phyloP scores from a whole-genome alignment of 495 filamentous ascomycete species.

The Apiosordaria backusii region DNA sequence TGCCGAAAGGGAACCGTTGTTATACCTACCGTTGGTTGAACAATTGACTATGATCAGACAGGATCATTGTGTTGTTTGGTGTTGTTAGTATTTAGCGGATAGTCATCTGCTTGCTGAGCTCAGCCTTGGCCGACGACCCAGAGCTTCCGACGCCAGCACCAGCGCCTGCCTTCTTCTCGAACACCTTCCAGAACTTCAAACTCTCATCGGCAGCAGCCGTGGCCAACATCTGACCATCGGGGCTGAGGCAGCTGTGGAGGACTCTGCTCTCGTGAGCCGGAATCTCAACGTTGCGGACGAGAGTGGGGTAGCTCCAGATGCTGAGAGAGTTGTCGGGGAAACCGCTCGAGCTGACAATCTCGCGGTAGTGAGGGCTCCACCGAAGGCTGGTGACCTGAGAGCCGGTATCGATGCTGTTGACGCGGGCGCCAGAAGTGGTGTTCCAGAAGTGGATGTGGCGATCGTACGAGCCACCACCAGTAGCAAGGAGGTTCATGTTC shows the following conservation, averaged over 20 bases:
- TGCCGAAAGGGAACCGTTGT: constrained; percentile 34
- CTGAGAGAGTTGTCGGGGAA: constrained; percentile 98
- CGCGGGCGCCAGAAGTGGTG: constrained; percentile 90
- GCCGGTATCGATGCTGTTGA: constrained; percentile 98
- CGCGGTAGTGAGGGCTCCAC: constrained; percentile 94
- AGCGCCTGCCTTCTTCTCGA: constrained; percentile 90
- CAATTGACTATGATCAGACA: constrained; percentile 24
- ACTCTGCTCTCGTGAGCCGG: constrained; percentile 98
- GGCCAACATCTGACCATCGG: constrained; percentile 94
- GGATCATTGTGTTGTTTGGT: constrained; percentile 10
- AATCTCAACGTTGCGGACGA: constrained; percentile 96
- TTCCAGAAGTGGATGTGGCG: constrained; percentile 99
- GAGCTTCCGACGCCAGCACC: constrained; percentile 56
- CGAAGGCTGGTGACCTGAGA: constrained; percentile 93
- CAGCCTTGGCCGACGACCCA: constrained; percentile 52
- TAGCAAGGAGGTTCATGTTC: constrained; percentile 95
- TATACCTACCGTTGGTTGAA: constrained; percentile 47
- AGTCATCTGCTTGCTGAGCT: constrained; percentile 93
- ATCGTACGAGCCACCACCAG: constrained; percentile 93
- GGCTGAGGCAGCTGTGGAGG: constrained; percentile 89
- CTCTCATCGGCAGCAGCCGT: constrained; percentile 94
- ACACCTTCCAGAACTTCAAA: constrained; percentile 99
- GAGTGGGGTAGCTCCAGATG: constrained; percentile 97
- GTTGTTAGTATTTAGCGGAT: constrained; percentile 64
- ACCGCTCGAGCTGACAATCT: constrained; percentile 94